Evolutionary conservation across 2,329 filamentous ascomycete genomes (phyloP), one percentile per base, ranked within the genome.

Genomic region (Immersiporthe knoxdaviesiana): DNA sequence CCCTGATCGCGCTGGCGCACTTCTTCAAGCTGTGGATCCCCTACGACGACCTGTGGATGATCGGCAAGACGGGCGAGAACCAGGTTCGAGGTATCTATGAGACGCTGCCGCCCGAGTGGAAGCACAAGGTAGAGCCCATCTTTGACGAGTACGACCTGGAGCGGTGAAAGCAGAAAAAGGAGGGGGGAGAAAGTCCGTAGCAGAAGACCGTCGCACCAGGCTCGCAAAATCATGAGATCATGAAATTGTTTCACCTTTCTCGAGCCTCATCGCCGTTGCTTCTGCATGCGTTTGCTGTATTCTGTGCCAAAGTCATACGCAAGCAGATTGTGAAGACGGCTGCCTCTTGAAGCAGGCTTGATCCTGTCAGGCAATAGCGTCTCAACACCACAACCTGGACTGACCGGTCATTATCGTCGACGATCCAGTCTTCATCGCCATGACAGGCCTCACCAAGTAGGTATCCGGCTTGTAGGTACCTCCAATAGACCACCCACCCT

Each of bases 11-110:
- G 10, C 67, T 81, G n/a, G 79, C 79, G 2, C 78, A 79, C 64
- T 80, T 80, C 72, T 80, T 81, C 77, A 69, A 78, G 21, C 68
- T 79, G 12, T 81, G 79, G 78, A 67, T 81, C 2, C 73, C 76
- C 5, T 77, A 77, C 41, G 76, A 78, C 21, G 71, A 78, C 67
- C 66, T 79, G 54, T 81, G 79, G 79, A 74, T 80, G 70, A 74
- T 81, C 41, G 79, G 79, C 24, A 73, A 72, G 61, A 77, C 78
- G 7, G 79, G 79, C 30, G 76, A 77, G 67, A 73, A 76, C 69
- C 79, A 81, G 72, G 76, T 81, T 66, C 73, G 76, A 56, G 79
- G 76, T 41, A 81, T 81, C 27, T 74, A 78, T 66, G 77, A 76
- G 66, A 75, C 72, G 24, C 73, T 81, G 67, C 77, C 78, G 7